Conservation (phyloP, 2,329 filamentous ascomycete genomes). For the Colletotrichum sp. region DNA sequence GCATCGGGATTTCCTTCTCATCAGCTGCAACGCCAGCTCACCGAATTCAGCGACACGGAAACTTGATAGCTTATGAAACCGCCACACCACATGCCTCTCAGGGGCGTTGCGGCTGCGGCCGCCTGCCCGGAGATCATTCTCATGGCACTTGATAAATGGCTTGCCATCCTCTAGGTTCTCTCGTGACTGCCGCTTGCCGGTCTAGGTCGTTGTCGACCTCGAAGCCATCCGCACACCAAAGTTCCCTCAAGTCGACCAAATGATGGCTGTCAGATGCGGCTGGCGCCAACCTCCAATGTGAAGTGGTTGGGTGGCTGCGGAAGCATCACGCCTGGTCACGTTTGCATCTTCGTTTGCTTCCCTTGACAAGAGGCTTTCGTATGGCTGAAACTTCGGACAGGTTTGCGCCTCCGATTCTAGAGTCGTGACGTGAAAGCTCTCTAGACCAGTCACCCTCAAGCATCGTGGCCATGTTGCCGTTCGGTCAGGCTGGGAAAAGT, state of each 20-base stretch:
- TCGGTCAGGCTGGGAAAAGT: background rate
- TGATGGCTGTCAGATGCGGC: background rate
- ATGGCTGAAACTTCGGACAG: background rate
- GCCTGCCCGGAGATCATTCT: background rate
- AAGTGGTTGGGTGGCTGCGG: background rate
- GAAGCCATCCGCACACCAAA: background rate
- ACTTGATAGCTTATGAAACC: background rate
- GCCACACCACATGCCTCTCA: background rate
- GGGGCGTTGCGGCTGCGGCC: background rate
- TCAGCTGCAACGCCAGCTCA: background rate
- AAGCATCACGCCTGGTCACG: background rate
- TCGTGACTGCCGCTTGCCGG: background rate
- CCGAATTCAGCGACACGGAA: background rate
- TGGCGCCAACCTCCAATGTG: background rate
- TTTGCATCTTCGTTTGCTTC: background rate
- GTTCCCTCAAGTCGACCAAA: background rate
- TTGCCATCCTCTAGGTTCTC: background rate
- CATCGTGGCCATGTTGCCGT: background rate
- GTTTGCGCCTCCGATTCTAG: background rate
- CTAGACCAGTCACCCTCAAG: background rate
- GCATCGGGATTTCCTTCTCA: background rate
- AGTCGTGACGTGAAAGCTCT: background rate
- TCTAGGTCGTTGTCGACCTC: background rate
- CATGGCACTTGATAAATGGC: background rate
- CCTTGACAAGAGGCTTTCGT: background rate